Conservation (phyloP, 306 rosid genomes). For the Senna siamea region DNA sequence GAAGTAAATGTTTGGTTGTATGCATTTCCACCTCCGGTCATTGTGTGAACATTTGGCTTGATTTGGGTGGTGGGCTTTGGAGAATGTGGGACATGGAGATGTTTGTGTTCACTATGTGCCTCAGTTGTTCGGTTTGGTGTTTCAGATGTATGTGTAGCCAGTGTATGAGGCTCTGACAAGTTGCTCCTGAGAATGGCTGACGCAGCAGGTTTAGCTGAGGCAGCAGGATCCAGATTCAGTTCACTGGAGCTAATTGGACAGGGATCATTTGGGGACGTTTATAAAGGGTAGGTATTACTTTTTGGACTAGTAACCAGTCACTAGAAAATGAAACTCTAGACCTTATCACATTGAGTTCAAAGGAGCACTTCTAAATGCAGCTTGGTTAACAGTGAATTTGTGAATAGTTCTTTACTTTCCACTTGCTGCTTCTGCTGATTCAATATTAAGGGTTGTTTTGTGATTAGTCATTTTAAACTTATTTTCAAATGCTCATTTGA, state of each 20-base stretch:
- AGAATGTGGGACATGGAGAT: conserved; percentile 44
- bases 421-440: conserved; percentile 29
- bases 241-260: conserved; percentile 90
- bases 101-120: conserved; percentile 34
- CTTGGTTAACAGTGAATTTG: conserved; percentile 26
- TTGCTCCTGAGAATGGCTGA: conserved; percentile 72
- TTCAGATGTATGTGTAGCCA: conserved; percentile 40
- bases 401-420: conserved; percentile 14
- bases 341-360: conserved; percentile 12
- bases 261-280: conserved; percentile 97
- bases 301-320: conserved; percentile 19
- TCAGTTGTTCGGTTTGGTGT: conserved; percentile 41
- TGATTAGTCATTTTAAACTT: not conserved
- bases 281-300: conserved; percentile 74
- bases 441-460: conserved; percentile 21
- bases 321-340: conserved; percentile 14
- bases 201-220: conserved; percentile 71
- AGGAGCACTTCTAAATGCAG: conserved; percentile 21
- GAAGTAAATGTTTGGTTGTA: conserved; percentile 35
- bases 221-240: conserved; percentile 84
- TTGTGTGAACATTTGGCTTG: conserved; percentile 39
- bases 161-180: conserved; percentile 42
- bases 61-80: conserved; percentile 34
- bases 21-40: conserved; percentile 20
- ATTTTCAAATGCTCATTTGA: conserved; percentile 19